Base-by-base conservation (phyloP, 768 basidiomycete genomes). In the Boletus rex-veris region DNA sequence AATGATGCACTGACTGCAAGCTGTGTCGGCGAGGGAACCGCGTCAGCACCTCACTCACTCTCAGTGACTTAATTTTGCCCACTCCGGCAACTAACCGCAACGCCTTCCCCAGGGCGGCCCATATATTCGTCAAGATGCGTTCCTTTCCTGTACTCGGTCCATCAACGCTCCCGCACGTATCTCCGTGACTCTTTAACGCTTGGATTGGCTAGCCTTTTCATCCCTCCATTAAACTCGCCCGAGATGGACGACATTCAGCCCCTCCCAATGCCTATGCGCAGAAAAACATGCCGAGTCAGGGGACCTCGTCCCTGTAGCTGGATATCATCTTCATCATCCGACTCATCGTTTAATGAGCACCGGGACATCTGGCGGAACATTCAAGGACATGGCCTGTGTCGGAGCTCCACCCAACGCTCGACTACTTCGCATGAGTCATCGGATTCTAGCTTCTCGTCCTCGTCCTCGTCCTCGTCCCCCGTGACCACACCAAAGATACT, bases 241-340 rank as follows among this genome's bases (percentile, higher is more conserved):
- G 43, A 45, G 16, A 61, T 64, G 64, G 55, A 62, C 28, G 38
- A 50, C 45, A 39, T 56, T 16, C 47, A 43, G 2, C 42, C 54
- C 16, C 57, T 58, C 37, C 45, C 45, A 5, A 19, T 55, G 3
- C 45, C 57, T 16, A 21, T 26, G n/a, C 58, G 15, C 15, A 50
- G 57, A 45, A 65, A 18, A 28, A 50, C 58, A 12, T 36, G 45
- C 30, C 62, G 61, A 47, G 52, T 70, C 15, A 62, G 57, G 46
- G 69, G 69, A 21, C 69, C 70, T 18, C 69, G 69, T 45, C 70
- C 69, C 28, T 61, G 50, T 42, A 69, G 68, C 57, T 66, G 62
- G 62, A 18, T 55, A 19, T 50, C 63, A 10, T 43, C 54, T 28
- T 43, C 54, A 24, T 50, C 55, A 5, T 48, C 54, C 4, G 62